Conservation (phyloP, 1,284 basidiomycete genomes). For the Malassezia slooffiae region DNA sequence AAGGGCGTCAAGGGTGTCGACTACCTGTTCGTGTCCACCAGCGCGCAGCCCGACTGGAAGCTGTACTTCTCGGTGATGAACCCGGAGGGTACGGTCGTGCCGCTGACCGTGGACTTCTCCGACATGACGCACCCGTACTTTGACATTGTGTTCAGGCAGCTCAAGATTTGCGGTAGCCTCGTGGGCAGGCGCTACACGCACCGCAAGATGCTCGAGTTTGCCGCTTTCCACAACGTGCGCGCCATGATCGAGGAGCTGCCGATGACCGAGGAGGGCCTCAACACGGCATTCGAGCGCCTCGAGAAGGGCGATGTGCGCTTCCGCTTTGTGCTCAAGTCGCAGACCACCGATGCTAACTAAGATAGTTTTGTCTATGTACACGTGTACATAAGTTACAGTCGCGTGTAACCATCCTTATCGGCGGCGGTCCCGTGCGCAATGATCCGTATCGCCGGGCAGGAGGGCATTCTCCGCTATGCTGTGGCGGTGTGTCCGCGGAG, state of each 20-base stretch:
- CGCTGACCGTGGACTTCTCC: slow-evolving; percentile 27
- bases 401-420: too few species aligned
- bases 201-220: slow-evolving; percentile 33
- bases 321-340: slow-evolving; percentile 32
- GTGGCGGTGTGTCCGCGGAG: too few species aligned
- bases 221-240: slow-evolving; percentile 25
- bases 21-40: slow-evolving; percentile 32
- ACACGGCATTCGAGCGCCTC: slow-evolving; percentile 29
- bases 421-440: too few species aligned
- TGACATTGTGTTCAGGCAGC: slow-evolving; percentile 29
- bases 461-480: too few species aligned
- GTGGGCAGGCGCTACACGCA: slow-evolving; percentile 34
- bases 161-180: slow-evolving; percentile 29
- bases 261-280: slow-evolving; percentile 40
- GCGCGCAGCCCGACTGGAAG: slow-evolving; percentile 37
- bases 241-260: slow-evolving; percentile 39
- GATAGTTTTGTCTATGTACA: neutral
- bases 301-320: slow-evolving; percentile 39
- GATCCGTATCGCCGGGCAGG: too few species aligned
- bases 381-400: too few species aligned
- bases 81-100: slow-evolving; percentile 29
- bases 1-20: slow-evolving; percentile 34
- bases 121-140: slow-evolving; percentile 27
- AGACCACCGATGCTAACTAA: slow-evolving; percentile 5
- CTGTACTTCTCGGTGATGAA: slow-evolving; percentile 30